A percentile compares a stretch with the other conserved stretches of the same genome.
Evolutionary conservation across 345 rosid genomes (phyloP).

Genomic region (Hevea brasiliensis): DNA sequence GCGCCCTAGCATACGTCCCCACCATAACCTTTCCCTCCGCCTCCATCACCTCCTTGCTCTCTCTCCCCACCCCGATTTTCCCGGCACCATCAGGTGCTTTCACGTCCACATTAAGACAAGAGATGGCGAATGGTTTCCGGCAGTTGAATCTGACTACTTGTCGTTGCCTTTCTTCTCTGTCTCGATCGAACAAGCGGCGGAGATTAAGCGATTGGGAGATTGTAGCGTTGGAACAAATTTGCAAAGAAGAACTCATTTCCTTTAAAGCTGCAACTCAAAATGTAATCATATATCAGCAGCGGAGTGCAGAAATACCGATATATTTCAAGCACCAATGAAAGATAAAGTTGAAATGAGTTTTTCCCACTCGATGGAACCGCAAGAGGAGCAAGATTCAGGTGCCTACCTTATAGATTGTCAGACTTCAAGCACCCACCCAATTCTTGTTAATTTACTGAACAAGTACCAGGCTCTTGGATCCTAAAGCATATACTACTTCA

Average conservation of each 20-base stretch:
- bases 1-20: constrained; percentile 72
- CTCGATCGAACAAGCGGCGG: not conserved
- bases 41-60: constrained; percentile 55
- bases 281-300: no score
- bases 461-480: no score
- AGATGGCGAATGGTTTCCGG: not conserved
- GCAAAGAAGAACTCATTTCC: not conserved
- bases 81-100: constrained; percentile 9
- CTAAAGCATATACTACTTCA: no score
- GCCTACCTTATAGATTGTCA: no score
- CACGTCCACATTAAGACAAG: constrained; percentile 3
- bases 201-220: not conserved
- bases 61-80: not conserved
- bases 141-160: constrained; percentile 3
- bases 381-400: no score
- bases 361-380: no score
- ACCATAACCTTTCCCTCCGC: constrained; percentile 52
- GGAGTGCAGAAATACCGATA: no score
- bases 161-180: not conserved
- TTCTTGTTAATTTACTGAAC: no score
- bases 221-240: not conserved
- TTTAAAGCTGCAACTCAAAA: not conserved
- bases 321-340: no score
- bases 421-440: no score
- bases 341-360: no score